Conservation (phyloP, 768 basidiomycete species). For the Rhizopogon rudus region DNA sequence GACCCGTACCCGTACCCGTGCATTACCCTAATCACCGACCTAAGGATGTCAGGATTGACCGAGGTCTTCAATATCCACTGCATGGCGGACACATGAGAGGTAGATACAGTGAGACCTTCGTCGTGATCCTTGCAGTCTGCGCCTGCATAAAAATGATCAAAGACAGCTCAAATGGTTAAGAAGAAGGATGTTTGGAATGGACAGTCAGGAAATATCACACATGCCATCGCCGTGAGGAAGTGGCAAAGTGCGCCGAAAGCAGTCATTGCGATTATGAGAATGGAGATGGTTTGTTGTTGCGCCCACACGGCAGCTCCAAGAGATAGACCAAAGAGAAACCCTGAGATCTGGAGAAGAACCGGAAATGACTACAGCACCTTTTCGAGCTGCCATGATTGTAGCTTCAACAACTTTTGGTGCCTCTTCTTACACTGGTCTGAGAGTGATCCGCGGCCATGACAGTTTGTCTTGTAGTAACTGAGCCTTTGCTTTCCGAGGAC, state of each 20-base stretch:
- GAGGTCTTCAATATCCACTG: slow-evolving; percentile 8
- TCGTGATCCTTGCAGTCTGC: too few species aligned
- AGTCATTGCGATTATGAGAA: background rate
- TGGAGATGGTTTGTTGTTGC: background rate
- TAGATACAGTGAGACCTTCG: too few species aligned
- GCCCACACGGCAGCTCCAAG: too few species aligned
- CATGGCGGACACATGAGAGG: too few species aligned
- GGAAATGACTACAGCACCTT: slow-evolving; percentile 3
- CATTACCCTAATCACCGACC: background rate
- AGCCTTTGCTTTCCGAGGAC: background rate
- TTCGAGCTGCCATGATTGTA: slow-evolving; percentile 7
- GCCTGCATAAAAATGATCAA: background rate
- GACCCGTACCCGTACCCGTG: too few species aligned
- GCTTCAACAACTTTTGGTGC: slow-evolving; percentile 4
- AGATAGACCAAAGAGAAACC: slow-evolving; percentile 1
- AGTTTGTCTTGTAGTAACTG: background rate
- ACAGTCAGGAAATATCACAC: background rate
- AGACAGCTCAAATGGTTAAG: background rate
- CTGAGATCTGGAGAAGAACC: slow-evolving; percentile 5
- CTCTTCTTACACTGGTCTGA: slow-evolving; percentile 1
- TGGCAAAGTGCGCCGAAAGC: slow-evolving; percentile 3
- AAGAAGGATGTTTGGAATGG: slow-evolving; percentile 7
- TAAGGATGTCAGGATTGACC: slow-evolving; percentile 4
- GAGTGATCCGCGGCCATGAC: background rate
- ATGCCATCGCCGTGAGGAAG: slow-evolving; percentile 1